Conservation (phyloP, 2,329 filamentous ascomycete species). For the Aureobasidium sp. region DNA sequence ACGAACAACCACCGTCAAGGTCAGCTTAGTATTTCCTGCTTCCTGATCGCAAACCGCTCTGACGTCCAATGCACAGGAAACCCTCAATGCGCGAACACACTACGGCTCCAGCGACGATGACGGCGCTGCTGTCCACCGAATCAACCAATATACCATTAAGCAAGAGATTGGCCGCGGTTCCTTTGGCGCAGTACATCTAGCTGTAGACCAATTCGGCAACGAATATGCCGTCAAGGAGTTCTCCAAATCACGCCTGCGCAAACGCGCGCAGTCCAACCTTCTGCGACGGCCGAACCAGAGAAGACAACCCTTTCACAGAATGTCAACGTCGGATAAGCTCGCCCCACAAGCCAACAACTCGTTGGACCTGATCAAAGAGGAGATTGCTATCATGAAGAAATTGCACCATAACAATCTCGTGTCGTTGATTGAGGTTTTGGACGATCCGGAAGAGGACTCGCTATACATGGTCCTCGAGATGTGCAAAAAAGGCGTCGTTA, state of each 20-base stretch:
- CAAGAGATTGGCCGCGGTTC: constrained; percentile 96
- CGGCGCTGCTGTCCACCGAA: constrained; percentile 70
- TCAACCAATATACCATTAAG: constrained; percentile 92
- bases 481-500: constrained; percentile 96
- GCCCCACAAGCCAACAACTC: constrained; percentile 57
- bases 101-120: constrained; percentile 81
- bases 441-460: constrained; percentile 91
- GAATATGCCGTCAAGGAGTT: constrained; percentile 99
- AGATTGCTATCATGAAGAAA: constrained; percentile 99
- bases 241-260: constrained; percentile 83
- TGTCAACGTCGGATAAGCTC: constrained; percentile 46
- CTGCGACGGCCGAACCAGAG: constrained; percentile 56
- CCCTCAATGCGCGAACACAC: constrained; percentile 79
- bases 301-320: constrained; percentile 53
- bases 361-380: constrained; percentile 82
- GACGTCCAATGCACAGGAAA: constrained; percentile 55
- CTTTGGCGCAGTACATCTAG: constrained; percentile 87
- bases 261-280: constrained; percentile 83
- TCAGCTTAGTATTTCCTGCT: constrained; percentile 24
- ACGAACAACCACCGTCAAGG: constrained; percentile 56
- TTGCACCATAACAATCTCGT: constrained; percentile 93
- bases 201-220: constrained; percentile 78
- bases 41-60: neutral
- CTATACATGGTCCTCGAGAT: constrained; percentile 98
- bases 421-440: constrained; percentile 83